Base-by-base conservation (phyloP, 208 protist species). In the Trypanosoma mega region DNA sequence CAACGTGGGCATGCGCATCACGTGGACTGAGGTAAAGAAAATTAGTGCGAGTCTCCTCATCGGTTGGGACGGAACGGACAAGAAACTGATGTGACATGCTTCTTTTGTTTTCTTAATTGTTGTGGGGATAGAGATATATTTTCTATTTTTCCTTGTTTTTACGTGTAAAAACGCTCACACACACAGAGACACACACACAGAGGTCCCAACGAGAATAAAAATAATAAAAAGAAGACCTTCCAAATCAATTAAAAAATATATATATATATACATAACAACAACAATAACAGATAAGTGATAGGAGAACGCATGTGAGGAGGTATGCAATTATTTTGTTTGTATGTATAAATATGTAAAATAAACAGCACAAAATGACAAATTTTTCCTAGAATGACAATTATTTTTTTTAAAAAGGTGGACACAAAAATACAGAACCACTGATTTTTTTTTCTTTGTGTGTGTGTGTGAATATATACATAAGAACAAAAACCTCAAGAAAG, bases 31-130 rank as follows among this genome's bases (percentile, higher is more conserved):
- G 51, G 44, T 82, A 93, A 26, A 93, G 63, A 47, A 68, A 55
- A 59, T 93, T 93, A 0, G 78, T 85, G 31, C 73, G 74, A 9
- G 76, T 78, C 52, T 90, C 80, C 30, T 80, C 74, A 58, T 69
- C 62, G 2, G 34, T 64, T n/a, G 62, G 47, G 29, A 76, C 62
- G 16, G 66, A 63, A 44, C 54, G 24, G 8, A 70, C 63, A 34
- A 54, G 33, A 27, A 70, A 37, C 4, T 30, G 18, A 34, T 8
- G 0, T 11, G 47, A 33, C 58, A 64, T 63, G 20, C 43, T 57
- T 18, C 39, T 68, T 56, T 73, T 73, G 47, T 61, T 56, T 23
- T 3, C 54, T 24, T 60, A 2, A 29, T 36, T 53, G 18, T 24
- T 16, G n/a, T n/a, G n/a, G n/a, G n/a, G n/a, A n/a, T n/a, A n/a